Base-by-base conservation (phyloP, 1,139 yeast species). In the Suzukiozyma palmioleophila region DNA sequence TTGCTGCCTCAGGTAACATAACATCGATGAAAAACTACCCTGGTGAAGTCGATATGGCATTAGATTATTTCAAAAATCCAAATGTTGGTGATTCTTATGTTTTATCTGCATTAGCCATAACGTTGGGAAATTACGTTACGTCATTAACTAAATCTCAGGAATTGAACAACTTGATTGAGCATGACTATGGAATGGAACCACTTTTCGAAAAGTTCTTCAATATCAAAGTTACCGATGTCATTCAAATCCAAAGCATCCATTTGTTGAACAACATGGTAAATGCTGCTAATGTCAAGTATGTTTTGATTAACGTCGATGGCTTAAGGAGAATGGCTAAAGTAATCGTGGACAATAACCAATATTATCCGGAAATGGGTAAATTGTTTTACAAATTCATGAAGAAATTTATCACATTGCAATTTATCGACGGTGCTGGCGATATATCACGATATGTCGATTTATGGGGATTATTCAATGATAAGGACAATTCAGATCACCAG, bases 181-280 rank as follows among this genome's bases (percentile, higher is more conserved):
- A 36, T 3, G 35, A 36, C 2, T 39, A 42, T 12, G 39, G 50
- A 4, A 33, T 57, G 8, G 37, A 41, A 9, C 28, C 30, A 2
- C 60, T 67, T 24, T 43, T 62, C 21, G 31, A 37, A 5, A 37
- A 43, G 3, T 56, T 63, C 36, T 57, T 66, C 40, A 39, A 47
- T 16, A 44, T 47, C 30, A 48, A 42, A 2, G 57, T 66, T 41
- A 54, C 53, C 18, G 76, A 71, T 46, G 57, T 69, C 4, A 55
- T 71, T 3, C 74, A 67, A 43, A 56, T 56, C 35, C 77, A 71
- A 48, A 57, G 66, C 1, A 51, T 65, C 33, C 75, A 69, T 48
- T 47, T 66, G 43, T 50, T 69, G 40, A 62, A 54, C 33, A 67
- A 70, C 43, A 40, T 63, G 25, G 41, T 66, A 44, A 48, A 54